phyloP scores from a whole-genome alignment of 2,329 filamentous ascomycete genomes.

The Paradendryphiella salina region DNA sequence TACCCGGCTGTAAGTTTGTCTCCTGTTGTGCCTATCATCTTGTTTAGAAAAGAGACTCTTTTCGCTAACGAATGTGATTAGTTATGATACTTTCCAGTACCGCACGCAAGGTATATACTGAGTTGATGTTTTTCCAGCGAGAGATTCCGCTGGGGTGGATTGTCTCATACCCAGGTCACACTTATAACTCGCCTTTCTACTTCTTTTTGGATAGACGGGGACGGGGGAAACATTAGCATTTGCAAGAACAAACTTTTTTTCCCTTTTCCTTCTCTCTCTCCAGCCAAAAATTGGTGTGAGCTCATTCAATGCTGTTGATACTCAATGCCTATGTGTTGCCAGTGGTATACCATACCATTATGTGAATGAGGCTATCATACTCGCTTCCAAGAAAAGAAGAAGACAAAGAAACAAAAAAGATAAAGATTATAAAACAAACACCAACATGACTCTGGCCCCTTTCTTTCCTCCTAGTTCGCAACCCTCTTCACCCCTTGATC shows the following conservation, averaged over 20 bases:
- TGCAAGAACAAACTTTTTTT: constrained; percentile 1
- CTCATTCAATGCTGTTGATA: neutral
- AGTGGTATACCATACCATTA: no score
- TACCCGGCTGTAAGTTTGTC: constrained; percentile 70
- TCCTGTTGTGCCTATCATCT: neutral
- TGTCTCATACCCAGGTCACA: neutral
- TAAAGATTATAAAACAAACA: no score
- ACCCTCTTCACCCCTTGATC: neutral
- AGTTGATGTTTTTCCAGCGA: constrained; percentile 14
- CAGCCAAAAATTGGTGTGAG: neutral
- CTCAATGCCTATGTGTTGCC: no score
- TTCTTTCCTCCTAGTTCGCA: no score
- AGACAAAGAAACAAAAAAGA: no score
- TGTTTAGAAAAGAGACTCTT: neutral
- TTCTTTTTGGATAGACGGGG: neutral
- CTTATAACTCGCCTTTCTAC: no score
- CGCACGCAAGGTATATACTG: constrained; percentile 86
- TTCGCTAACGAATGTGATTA: constrained; percentile 43
- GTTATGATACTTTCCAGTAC: constrained; percentile 86
- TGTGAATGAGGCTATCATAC: no score
- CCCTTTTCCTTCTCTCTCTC: neutral
- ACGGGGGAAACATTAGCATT: neutral
- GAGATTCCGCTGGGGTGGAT: neutral
- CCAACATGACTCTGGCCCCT: no score
- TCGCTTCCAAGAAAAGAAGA: no score